Conservation (phyloP, 2,329 filamentous ascomycete species). For the Pleomassaria siparia region DNA sequence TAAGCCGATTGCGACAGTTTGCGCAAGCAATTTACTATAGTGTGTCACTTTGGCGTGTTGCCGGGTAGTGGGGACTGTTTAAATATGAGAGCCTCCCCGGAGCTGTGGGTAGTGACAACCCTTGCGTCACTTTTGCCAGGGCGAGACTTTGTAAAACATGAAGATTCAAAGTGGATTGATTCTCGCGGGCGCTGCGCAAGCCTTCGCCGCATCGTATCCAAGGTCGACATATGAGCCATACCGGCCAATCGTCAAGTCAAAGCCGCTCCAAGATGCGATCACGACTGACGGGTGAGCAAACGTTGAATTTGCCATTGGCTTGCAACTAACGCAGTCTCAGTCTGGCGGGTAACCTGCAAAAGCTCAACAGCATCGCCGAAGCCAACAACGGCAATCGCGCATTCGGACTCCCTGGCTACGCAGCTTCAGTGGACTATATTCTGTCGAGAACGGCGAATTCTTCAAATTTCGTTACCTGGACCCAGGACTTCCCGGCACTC, state of each 20-base stretch:
- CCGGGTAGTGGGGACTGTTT: slow-evolving; percentile 8
- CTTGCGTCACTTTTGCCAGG: neutral
- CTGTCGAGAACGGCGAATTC: slow-evolving; percentile 52
- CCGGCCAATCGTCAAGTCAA: slow-evolving; percentile 38
- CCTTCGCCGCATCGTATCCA: slow-evolving; percentile 24
- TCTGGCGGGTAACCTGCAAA: slow-evolving; percentile 56
- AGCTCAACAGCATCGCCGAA: slow-evolving; percentile 57
- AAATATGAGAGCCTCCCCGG: slow-evolving; percentile 3
- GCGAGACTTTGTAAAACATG: slow-evolving; percentile 19
- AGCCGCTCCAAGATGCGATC: slow-evolving; percentile 45
- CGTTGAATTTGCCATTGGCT: neutral
- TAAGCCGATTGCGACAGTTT: slow-evolving; percentile 21
- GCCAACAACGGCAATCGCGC: slow-evolving; percentile 62
- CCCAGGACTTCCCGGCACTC: slow-evolving; percentile 52
- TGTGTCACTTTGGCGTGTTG: slow-evolving; percentile 6
- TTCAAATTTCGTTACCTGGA: slow-evolving; percentile 45
- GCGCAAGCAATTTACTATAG: slow-evolving; percentile 5
- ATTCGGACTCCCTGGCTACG: slow-evolving; percentile 61
- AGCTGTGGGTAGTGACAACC: neutral
- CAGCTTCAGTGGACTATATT: slow-evolving; percentile 60
- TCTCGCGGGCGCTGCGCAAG: slow-evolving; percentile 26
- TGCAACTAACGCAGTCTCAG: slow-evolving; percentile 18
- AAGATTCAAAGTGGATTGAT: slow-evolving; percentile 26
- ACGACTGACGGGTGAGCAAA: slow-evolving; percentile 40
- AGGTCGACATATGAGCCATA: slow-evolving; percentile 21